Evolutionary conservation across 768 basidiomycete genomes (phyloP), one percentile per base, ranked within the genome.

Genomic region (Trametopsis cervina): DNA sequence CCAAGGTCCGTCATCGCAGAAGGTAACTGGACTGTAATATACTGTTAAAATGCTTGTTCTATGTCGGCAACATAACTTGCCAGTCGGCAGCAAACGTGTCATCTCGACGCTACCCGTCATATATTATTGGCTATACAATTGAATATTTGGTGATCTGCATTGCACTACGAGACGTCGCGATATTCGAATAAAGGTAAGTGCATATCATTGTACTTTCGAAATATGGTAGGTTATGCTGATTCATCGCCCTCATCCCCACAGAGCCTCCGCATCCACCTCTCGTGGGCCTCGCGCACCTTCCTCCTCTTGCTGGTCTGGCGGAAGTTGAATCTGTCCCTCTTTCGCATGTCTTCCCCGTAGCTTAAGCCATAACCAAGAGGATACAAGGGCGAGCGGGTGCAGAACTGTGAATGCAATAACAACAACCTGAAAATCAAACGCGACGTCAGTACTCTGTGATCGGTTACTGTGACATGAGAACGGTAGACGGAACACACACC

Each of bases 361-460:
- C 57, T 51, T 63, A 47, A 53, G 60, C 66, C 54, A 80, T 1
- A 78, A 42, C 18, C 70, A 57, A 0, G 76, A 64, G 0, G 66
- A 62, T 4, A 85, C 42, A 26, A 86, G 68, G 2, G 68, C 73
- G 2, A 89, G 63, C 1, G 88, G 87, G 48, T 83, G 83, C 0
- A 88, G 52, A 6, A 72, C 71, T 1, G 85, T 86, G 64, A 85
- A 88, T 22, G 75, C 51, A 25, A 88, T 72, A 0, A 69, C 71
- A 1, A 81, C 73, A 11, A 81, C 70, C 85, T 88, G 56, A 12
- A 39, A 38, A 26, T 20, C 25, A 35, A 13, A 38, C n/a, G 29
- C 9, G 29, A 25, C 37, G 29, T 23, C 23, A 6, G 29, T 9
- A n/a, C n/a, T n/a, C n/a, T n/a, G n/a, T n/a, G n/a, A n/a, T n/a